Percentiles rank a stretch among this genome's conserved stretches.
Evolutionary conservation across 495 filamentous ascomycete genomes (phyloP).

Genomic region (Daldinia vernicosa): DNA sequence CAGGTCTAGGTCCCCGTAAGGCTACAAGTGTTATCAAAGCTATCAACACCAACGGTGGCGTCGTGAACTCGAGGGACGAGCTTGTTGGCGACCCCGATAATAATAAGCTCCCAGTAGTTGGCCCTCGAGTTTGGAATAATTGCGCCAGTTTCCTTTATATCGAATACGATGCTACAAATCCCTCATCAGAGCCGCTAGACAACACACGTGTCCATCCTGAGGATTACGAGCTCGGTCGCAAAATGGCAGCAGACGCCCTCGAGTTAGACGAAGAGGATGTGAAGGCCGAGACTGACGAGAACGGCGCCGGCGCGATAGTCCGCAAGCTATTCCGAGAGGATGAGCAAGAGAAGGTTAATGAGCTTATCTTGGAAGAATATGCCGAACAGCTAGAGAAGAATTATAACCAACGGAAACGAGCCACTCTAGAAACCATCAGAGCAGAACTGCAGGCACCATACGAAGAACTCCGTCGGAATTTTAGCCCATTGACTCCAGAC

Average conservation of each 20-base stretch:
- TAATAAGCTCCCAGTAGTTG: slow-evolving; percentile 79
- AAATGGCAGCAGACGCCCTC: slow-evolving; percentile 97
- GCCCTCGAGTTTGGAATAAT: slow-evolving; percentile 91
- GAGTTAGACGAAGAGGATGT: slow-evolving; percentile 98
- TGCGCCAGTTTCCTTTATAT: slow-evolving; percentile 94
- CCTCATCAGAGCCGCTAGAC: slow-evolving; percentile 88
- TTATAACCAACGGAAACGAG: slow-evolving; percentile 91
- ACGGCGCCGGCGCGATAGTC: slow-evolving; percentile 87
- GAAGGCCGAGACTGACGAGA: slow-evolving; percentile 89
- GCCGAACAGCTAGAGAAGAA: slow-evolving; percentile 94
- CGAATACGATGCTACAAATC: slow-evolving; percentile 80
- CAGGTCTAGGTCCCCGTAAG: slow-evolving; percentile 92
- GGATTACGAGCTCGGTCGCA: slow-evolving; percentile 95
- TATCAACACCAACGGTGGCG: slow-evolving; percentile 86
- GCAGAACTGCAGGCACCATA: slow-evolving; percentile 92
- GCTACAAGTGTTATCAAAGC: slow-evolving; percentile 86
- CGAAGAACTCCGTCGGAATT: slow-evolving; percentile 89
- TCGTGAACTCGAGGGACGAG: slow-evolving; percentile 81
- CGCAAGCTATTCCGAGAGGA: slow-evolving; percentile 91
- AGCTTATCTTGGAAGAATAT: slow-evolving; percentile 94
- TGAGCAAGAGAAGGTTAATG: slow-evolving; percentile 92
- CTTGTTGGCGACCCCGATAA: slow-evolving; percentile 86
- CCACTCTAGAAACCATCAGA: slow-evolving; percentile 94
- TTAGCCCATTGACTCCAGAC: slow-evolving; percentile 72
- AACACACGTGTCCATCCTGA: slow-evolving; percentile 97